Evolutionary conservation across 192 early-diverging fungal species (phyloP).

Genomic region (Backusella luteola): DNA sequence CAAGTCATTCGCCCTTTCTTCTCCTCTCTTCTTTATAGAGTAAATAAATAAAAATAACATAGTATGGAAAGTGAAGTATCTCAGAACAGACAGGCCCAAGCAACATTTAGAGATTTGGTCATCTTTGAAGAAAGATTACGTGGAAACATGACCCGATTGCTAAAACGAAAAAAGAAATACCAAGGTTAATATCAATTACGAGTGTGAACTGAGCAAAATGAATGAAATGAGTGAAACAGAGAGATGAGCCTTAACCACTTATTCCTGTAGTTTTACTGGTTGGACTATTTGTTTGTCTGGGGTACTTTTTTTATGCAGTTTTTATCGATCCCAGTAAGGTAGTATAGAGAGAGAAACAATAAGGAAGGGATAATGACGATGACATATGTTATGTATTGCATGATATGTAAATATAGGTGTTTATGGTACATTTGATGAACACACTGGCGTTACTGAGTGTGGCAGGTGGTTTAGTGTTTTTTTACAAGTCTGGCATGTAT

Average conservation of each 20-base stretch:
- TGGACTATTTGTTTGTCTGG: slow-evolving; percentile 13
- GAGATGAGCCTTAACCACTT: slow-evolving; percentile 18
- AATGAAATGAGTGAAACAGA: neutral
- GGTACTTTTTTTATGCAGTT: slow-evolving; percentile 49
- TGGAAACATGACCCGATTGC: slow-evolving; percentile 65
- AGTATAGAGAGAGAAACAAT: neutral
- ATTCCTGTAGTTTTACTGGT: slow-evolving; percentile 31
- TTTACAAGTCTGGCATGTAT: slow-evolving; percentile 57
- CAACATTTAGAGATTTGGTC: slow-evolving; percentile 69
- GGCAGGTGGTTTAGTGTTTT: slow-evolving; percentile 44
- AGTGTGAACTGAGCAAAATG: neutral
- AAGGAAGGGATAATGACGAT: neutral
- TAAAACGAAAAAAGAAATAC: slow-evolving; percentile 72
- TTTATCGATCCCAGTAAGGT: slow-evolving; percentile 53
- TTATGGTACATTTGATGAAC: slow-evolving; percentile 28
- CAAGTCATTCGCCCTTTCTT: neutral
- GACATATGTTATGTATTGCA: neutral
- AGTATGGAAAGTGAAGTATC: neutral
- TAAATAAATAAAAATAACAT: neutral
- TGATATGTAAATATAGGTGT: neutral
- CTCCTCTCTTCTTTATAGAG: neutral
- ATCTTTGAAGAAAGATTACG: slow-evolving; percentile 81
- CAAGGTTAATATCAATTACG: slow-evolving; percentile 39
- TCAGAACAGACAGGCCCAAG: slow-evolving; percentile 18
- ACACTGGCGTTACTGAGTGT: slow-evolving; percentile 40